Evolutionary conservation across 2,329 filamentous ascomycete genomes (phyloP), one percentile per base, ranked within the genome.

Genomic region (Paraphoma chrysanthemicola): DNA sequence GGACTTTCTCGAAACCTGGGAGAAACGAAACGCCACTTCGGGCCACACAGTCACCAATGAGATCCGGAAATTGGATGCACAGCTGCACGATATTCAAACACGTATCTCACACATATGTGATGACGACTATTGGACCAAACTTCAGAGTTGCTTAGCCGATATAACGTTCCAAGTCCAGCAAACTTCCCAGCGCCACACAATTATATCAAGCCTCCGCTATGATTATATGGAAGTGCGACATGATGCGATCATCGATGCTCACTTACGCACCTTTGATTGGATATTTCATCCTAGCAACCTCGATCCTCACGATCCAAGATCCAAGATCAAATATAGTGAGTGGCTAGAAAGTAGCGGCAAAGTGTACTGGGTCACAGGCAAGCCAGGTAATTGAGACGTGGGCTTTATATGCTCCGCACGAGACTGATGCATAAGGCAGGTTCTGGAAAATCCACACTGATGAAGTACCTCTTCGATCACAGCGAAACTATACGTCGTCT

Each of bases 281-380:
- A 47, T 59, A 3, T 56, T 51, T 31, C 14, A 18, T 14, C 4
- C 18, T 23, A 4, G 9, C 14, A 41, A 33, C 14, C 8, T 29
- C 12, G 47, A 30, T 3, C 11, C 12, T 7, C 16, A 31, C 6
- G 33, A 12, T 39, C 46, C 17, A 28, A 31, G 33, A n/a, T 17
- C 16, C 14, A 12, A 1, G n/a, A 36, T 47, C 6, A 7, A 12
- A 11, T 56, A 59, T 23, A 16, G 11, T 7, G 2, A 17, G 4
- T 62, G 59, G 59, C 33, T 62, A 18, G 17, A 38, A 16, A 3
- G 31, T 5, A 48, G 48, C 1, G 28, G 30, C 11, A 53, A 51
- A 4, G 48, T 56, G 9, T 53, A 50, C 30, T 80, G 78, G 74
- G 74, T 82, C 12, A 73, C 70, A 33, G 81, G 80, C 1, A 82